Evolutionary conservation across 345 rosid species (phyloP), one percentile per base, ranked within the genome.

Genomic region (Balakata baccata): DNA sequence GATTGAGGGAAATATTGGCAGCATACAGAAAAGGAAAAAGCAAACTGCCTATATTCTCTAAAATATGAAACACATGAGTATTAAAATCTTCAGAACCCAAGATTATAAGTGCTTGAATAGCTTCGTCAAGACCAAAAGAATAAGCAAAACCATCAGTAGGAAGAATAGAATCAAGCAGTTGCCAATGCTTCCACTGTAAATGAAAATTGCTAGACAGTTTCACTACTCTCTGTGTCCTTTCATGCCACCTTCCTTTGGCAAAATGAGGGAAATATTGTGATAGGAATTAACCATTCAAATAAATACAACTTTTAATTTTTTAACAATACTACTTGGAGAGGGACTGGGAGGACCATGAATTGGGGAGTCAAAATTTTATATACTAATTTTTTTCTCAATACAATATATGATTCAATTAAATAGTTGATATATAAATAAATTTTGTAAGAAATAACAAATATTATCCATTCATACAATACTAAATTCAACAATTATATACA

Each of bases 131-230:
- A 73, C 98, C 97, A 57, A 84, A 86, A 0, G 96, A 94, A 76
- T 94, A 96, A 57, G 97, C 98, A 73, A 94, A 94, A 0, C 96
- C 98, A 7, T 97, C 94, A 0, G 97, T 92, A 3, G 97, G 98
- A 63, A 94, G 97, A 78, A 90, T 84, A 18, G 98, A 94, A 82
- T 92, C 97, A 0, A 94, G 81, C 76, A 94, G 74, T 64, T 94
- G 98, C 98, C 98, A 94, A 67, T 90, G 85, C 70, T 97, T 92
- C 98, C 98, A 94, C 34, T 87, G 90, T 54, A 81, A 73, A 67
- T 61, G 66, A 47, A 52, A 63, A 58, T 69, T 71, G 7, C 12
- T 2, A 22, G 18, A 47, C 57, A 20, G 58, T n/a, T 17, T 41
- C 46, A 17, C 49, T 54, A 38, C 10, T 69, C 39, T 20, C 64